These are phyloP conservation scores for Trifolium pratense DNA, from an alignment of 306 rosid species.

Conservation along the genomic window DNA sequence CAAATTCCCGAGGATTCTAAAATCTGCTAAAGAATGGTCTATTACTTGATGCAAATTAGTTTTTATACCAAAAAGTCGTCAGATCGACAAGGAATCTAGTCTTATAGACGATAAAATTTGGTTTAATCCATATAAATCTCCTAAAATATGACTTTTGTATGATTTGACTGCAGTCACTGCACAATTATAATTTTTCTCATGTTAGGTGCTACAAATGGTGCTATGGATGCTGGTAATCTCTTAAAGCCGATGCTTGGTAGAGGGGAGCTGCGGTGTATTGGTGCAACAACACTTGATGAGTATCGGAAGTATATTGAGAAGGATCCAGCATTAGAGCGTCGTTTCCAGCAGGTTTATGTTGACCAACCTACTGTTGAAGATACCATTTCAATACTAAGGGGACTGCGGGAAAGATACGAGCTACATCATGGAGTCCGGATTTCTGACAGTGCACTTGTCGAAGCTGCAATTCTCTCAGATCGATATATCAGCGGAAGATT, in stretches of 20 bases:
- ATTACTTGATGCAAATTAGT: background rate
- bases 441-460: slow-evolving; percentile 95
- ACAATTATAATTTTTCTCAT: slow-evolving; percentile 23
- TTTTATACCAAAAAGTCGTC: background rate
- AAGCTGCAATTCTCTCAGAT: slow-evolving; percentile 94
- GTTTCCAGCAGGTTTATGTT: slow-evolving; percentile 98
- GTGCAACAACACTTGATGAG: slow-evolving; percentile 95
- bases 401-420: slow-evolving; percentile 94
- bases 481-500: slow-evolving; percentile 96
- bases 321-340: slow-evolving; percentile 96
- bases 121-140: slow-evolving; percentile 6
- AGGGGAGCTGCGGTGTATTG: slow-evolving; percentile 93
- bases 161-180: slow-evolving; percentile 24
- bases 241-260: slow-evolving; percentile 99
- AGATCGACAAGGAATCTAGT: slow-evolving; percentile 20
- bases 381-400: slow-evolving; percentile 89
- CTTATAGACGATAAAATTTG: background rate
- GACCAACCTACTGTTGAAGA: slow-evolving; percentile 92
- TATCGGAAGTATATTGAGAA: slow-evolving; percentile 92
- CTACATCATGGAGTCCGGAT: slow-evolving; percentile 98
- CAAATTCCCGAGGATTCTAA: background rate
- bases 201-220: slow-evolving; percentile 95
- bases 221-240: slow-evolving; percentile 99
- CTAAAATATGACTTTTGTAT: slow-evolving; percentile 2
- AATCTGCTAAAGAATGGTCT: slow-evolving; percentile 20